Base-by-base conservation (phyloP, 345 rosid genomes). In the Corchorus olitorius region DNA sequence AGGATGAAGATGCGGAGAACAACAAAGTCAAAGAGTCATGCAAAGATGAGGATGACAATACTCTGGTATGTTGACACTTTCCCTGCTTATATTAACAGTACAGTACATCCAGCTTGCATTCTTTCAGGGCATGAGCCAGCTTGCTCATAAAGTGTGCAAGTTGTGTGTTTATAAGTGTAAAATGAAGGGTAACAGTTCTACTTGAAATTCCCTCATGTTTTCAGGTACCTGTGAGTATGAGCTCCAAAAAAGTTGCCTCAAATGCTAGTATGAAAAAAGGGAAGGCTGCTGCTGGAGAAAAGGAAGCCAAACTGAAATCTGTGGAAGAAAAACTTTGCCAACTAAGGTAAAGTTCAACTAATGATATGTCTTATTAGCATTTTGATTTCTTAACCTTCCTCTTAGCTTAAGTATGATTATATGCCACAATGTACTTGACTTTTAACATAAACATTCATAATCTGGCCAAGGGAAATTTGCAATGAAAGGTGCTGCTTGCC, bases 11-110 rank as follows among this genome's bases (percentile, higher is more conserved):
- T 78, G 87, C 83, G 52, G 97, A 94, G 76, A 94, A 91, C 14
- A 75, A 86, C 80, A 94, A 89, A 75, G 86, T 94, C 70, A 94
- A 91, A 81, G 98, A 94, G 48, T 94, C 98, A 6, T 94, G 97
- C 97, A 97, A 94, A 76, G 97, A 92, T 82, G 97, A 92, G 59
- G 94, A 93, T 76, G 93, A 94, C 79, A 89, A 87, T 74, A 83
- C 85, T 79, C 43, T 84, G 73, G 82, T 97, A 91, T 52, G 56
- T n/a, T 52, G 19, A 6, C 5, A 2, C n/a, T 15, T 52, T 15
- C 56, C 56, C 8, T 6, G 0, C 14, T 14, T 52, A 17, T 52
- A 17, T 52, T 16, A n/a, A n/a, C n/a, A n/a, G n/a, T n/a, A 52
- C 19, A 4, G 56, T 50, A 14, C 54, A 13, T 50, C 56, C 16